Evolutionary conservation across 2,329 filamentous ascomycete genomes (phyloP).

Genomic region (Ophiostoma piceae): DNA sequence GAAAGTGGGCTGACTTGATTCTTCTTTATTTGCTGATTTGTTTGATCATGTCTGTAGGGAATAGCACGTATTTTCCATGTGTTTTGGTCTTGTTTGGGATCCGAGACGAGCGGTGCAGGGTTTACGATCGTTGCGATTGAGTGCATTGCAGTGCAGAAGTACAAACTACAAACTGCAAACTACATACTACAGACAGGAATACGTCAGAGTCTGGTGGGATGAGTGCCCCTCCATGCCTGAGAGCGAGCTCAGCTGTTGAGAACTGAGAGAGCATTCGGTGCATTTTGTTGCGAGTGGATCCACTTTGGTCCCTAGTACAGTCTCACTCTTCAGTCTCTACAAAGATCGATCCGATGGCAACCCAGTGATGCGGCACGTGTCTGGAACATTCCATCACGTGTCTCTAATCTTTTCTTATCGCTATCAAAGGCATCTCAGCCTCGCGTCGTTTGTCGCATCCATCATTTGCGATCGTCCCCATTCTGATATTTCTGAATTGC

Average conservation of each 20-base stretch:
- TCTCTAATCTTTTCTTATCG: neutral
- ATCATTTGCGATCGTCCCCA: neutral
- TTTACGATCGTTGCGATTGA: neutral
- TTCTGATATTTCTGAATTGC: neutral
- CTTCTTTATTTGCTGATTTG: neutral
- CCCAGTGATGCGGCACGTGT: constrained; percentile 8
- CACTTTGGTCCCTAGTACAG: neutral
- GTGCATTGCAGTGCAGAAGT: neutral
- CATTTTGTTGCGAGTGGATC: constrained; percentile 7
- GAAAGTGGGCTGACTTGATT: constrained; percentile 4
- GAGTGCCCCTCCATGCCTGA: neutral
- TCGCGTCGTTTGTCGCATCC: constrained; percentile 1
- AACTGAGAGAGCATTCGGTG: constrained; percentile 6
- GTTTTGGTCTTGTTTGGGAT: constrained; percentile 13
- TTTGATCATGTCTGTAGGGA: neutral
- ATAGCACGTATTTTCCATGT: neutral
- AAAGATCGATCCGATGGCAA: neutral
- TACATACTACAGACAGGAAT: neutral
- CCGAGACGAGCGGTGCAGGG: constrained; percentile 9
- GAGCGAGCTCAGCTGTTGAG: constrained; percentile 12
- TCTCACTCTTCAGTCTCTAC: neutral
- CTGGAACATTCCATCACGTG: constrained; percentile 14
- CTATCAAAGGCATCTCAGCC: constrained; percentile 9
- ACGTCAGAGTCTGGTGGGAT: constrained; percentile 1
- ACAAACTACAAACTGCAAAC: too few species aligned